These are phyloP conservation scores for Malassezia pachydermatis DNA, from an alignment of 1,284 basidiomycete genomes.

Conservation along the genomic window DNA sequence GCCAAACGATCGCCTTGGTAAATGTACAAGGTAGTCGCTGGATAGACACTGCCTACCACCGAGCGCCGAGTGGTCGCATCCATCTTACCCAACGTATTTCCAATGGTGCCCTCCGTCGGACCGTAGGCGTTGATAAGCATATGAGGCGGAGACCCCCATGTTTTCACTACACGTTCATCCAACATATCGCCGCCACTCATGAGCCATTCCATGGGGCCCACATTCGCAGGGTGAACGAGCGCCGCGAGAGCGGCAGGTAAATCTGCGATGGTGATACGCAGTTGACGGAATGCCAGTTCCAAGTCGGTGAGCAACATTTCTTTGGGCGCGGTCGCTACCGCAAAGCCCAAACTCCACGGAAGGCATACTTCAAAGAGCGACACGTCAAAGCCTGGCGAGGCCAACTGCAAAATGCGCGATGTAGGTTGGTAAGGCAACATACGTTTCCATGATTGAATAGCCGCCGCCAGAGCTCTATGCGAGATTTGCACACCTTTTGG, in stretches of 20 bases:
- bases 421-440: slow-evolving; percentile 29
- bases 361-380: slow-evolving; percentile 46
- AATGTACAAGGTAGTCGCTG: slow-evolving; percentile 31
- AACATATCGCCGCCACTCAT: slow-evolving; percentile 47
- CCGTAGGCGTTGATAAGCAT: slow-evolving; percentile 45
- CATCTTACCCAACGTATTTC: slow-evolving; percentile 43
- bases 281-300: slow-evolving; percentile 26
- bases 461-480: slow-evolving; percentile 37
- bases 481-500: slow-evolving; percentile 42
- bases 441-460: slow-evolving; percentile 36
- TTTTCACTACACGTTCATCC: slow-evolving; percentile 34
- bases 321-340: slow-evolving; percentile 39
- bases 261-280: slow-evolving; percentile 41
- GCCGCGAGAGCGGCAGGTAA: slow-evolving; percentile 41
- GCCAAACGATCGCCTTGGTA: slow-evolving; percentile 19
- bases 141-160: slow-evolving; percentile 33
- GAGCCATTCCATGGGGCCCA: slow-evolving; percentile 41
- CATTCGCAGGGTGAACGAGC: slow-evolving; percentile 30
- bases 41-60: slow-evolving; percentile 34
- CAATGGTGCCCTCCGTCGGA: slow-evolving; percentile 45
- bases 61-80: slow-evolving; percentile 23
- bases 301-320: slow-evolving; percentile 38
- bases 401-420: slow-evolving; percentile 40
- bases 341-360: slow-evolving; percentile 38
- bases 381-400: slow-evolving; percentile 44